Conservation (phyloP, 2,329 filamentous ascomycete genomes). For the Ophiocordyceps camponoti-floridani region DNA sequence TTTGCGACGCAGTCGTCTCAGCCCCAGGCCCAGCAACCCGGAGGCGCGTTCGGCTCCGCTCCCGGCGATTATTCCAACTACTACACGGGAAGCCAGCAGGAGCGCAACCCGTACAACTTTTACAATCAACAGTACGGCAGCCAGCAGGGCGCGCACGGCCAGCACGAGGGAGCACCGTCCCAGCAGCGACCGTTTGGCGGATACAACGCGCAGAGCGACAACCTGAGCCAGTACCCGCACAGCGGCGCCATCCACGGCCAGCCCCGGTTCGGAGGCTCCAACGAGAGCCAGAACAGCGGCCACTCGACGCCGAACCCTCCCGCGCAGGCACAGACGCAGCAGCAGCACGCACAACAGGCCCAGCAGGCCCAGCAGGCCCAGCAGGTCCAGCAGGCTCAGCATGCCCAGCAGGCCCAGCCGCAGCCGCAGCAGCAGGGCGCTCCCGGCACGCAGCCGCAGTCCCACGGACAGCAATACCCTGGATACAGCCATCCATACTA, state of each 20-base stretch:
- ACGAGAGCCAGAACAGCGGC: conserved; percentile 68
- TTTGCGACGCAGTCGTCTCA: conserved; percentile 41
- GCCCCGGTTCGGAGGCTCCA: conserved; percentile 38
- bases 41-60: conserved; percentile 53
- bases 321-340: conserved; percentile 29
- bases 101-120: conserved; percentile 65
- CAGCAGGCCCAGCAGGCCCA: conserved; percentile 10
- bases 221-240: conserved; percentile 54
- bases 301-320: conserved; percentile 81
- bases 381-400: too few relatives aligned
- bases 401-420: conserved; percentile 10
- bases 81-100: conserved; percentile 59
- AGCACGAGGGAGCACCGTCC: conserved; percentile 51
- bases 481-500: conserved; percentile 41
- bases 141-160: conserved; percentile 39
- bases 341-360: conserved; percentile 14
- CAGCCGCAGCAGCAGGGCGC: conserved; percentile 22
- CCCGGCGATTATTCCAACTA: conserved; percentile 71
- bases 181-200: conserved; percentile 65
- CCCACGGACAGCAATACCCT: conserved; percentile 30
- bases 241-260: conserved; percentile 39
- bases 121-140: conserved; percentile 46
- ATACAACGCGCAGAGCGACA: conserved; percentile 51
- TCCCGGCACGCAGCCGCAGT: conserved; percentile 25
- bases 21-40: conserved; percentile 38